These are phyloP conservation scores for Fusarium drepaniforme DNA, from an alignment of 2,329 filamentous ascomycete genomes.

Conservation along the genomic window DNA sequence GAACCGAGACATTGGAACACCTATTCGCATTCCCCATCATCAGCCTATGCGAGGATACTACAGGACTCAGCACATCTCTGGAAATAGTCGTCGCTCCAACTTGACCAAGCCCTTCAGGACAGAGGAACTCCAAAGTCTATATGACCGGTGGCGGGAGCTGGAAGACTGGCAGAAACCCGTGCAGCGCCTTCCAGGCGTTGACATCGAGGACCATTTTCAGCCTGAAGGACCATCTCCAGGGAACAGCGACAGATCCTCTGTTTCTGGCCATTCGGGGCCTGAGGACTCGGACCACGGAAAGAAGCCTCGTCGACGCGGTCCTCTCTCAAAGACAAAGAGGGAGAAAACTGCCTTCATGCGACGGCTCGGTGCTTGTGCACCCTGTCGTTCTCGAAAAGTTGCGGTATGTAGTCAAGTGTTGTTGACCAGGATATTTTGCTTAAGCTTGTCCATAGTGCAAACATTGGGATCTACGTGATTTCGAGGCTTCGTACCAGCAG, in stretches of 20 bases:
- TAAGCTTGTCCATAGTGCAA: constrained; percentile 7
- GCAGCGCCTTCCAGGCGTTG: neutral
- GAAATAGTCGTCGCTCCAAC: neutral
- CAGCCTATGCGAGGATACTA: neutral
- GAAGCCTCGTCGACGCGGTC: constrained; percentile 13
- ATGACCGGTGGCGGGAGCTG: constrained; percentile 22
- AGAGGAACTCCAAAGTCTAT: constrained; percentile 23
- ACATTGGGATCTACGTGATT: constrained; percentile 23
- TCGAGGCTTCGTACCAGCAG: constrained; percentile 11
- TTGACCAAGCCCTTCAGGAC: constrained; percentile 6
- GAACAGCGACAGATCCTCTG: constrained; percentile 2
- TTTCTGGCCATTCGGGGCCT: neutral
- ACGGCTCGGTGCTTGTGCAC: constrained; percentile 11
- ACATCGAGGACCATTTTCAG: neutral
- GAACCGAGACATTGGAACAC: neutral
- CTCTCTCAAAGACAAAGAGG: constrained; percentile 18
- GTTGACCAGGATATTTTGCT: neutral
- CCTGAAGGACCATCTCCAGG: constrained; percentile 1
- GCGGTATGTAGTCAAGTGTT: neutral
- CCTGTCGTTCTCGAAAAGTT: constrained; percentile 16
- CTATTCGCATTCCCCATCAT: neutral
- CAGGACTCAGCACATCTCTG: neutral
- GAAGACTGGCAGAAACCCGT: constrained; percentile 8
- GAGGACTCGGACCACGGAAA: constrained; percentile 3
- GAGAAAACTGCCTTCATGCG: constrained; percentile 23